Evolutionary conservation across 106 monocot genomes (phyloP).

Genomic region (Apostasia shenzhenica): DNA sequence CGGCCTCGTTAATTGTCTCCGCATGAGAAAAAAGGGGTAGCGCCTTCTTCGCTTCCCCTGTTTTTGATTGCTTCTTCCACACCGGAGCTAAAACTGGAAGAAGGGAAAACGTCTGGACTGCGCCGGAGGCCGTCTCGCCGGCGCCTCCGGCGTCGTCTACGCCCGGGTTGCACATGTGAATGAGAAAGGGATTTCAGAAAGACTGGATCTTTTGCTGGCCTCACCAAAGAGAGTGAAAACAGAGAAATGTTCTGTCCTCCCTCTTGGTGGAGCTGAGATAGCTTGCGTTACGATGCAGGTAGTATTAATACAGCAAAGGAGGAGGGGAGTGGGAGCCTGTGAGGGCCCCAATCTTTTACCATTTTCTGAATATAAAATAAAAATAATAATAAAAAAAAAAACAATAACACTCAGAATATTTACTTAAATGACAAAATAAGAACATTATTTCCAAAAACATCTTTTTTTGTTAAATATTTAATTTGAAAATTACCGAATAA

Average conservation of each 20-base stretch:
- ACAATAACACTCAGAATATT: too few relatives aligned
- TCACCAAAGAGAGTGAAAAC: neutral
- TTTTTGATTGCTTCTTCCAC: neutral
- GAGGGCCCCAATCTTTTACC: too few relatives aligned
- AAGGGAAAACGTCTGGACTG: neutral
- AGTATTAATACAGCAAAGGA: neutral
- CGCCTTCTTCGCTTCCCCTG: neutral
- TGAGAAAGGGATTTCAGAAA: neutral
- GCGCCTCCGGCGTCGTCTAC: neutral
- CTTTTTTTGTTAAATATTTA: too few relatives aligned
- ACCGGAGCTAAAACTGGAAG: neutral
- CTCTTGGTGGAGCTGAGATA: neutral
- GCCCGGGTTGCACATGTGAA: neutral
- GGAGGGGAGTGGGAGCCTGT: neutral
- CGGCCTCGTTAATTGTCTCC: constrained; percentile 4
- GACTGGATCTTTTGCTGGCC: neutral
- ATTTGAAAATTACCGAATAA: too few relatives aligned
- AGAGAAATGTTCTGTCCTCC: neutral
- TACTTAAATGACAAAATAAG: too few relatives aligned
- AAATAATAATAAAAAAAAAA: too few relatives aligned
- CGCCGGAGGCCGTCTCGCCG: neutral
- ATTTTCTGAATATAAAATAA: too few relatives aligned
- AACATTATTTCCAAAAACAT: too few relatives aligned
- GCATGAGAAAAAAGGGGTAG: neutral
- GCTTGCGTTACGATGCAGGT: constrained; percentile 1